Evolutionary conservation across 164 flowering plant species (phyloP).

Genomic region (Stephania yunnanensis): DNA sequence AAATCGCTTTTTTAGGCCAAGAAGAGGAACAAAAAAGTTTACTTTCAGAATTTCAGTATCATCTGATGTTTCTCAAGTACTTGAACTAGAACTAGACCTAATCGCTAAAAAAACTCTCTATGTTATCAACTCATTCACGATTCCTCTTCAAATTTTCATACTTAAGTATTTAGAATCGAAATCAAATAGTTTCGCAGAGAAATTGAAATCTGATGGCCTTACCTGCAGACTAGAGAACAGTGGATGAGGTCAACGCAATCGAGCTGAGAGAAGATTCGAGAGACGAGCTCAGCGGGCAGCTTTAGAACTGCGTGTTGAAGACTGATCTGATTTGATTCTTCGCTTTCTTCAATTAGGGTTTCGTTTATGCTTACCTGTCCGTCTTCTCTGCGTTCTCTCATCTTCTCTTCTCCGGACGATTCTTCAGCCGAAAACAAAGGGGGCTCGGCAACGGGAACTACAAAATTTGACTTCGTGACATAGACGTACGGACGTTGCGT

Average conservation of each 20-base stretch:
- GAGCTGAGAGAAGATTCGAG: conserved; percentile 24
- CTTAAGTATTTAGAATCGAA: not conserved
- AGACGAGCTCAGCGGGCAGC: conserved; percentile 12
- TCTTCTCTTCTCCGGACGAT: not conserved
- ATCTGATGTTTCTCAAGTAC: too few species aligned
- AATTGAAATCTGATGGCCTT: not conserved
- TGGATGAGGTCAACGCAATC: conserved; percentile 27
- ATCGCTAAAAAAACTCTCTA: not conserved
- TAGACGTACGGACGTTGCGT: too few species aligned
- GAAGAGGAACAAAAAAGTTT: not conserved
- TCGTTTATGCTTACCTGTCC: not conserved
- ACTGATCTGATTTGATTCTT: not conserved
- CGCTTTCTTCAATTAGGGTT: not conserved
- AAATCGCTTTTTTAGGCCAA: not conserved
- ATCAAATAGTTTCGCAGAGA: not conserved
- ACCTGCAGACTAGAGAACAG: conserved; percentile 33
- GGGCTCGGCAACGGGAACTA: too few species aligned
- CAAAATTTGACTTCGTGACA: too few species aligned
- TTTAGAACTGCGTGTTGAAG: conserved; percentile 11
- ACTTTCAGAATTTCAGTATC: too few species aligned
- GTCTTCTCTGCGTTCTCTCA: not conserved
- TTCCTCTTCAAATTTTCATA: not conserved
- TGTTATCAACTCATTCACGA: too few species aligned
- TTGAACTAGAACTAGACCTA: not conserved
- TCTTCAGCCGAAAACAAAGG: too few species aligned